phyloP scores from a whole-genome alignment of 176 grass and related monocot genomes.

The Pharus latifolius region DNA sequence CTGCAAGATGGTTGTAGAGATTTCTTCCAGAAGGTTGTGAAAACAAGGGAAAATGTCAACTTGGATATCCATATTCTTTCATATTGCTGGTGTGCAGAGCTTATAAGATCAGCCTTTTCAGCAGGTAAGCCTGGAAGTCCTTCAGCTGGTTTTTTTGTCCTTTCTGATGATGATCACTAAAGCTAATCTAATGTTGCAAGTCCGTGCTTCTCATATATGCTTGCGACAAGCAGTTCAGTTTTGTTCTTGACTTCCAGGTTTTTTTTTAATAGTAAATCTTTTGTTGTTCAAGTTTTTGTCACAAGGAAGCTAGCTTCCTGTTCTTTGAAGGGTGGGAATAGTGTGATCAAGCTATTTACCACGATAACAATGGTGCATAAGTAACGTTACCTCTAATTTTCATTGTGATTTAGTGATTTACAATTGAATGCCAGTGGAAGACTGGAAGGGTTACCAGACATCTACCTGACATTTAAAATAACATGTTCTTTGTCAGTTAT shows the following conservation, averaged over 20 bases:
- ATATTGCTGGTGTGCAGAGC: slow-evolving; percentile 92
- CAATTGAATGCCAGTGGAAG: not conserved
- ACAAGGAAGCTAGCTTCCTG: not conserved
- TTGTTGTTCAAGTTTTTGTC: not conserved
- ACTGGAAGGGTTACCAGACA: too few relatives aligned
- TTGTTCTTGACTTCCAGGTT: not conserved
- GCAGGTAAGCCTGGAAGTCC: slow-evolving; percentile 46
- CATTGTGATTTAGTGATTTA: too few relatives aligned
- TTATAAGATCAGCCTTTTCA: slow-evolving; percentile 85
- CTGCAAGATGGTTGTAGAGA: slow-evolving; percentile 80
- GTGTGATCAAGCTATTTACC: not conserved
- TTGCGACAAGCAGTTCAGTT: not conserved
- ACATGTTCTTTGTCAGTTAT: not conserved
- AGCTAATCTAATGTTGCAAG: not conserved
- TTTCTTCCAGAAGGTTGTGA: slow-evolving; percentile 78
- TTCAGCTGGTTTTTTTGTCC: not conserved
- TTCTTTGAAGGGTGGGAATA: not conserved
- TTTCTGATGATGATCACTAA: not conserved
- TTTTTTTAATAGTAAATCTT: not conserved
- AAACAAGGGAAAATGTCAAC: slow-evolving; percentile 42
- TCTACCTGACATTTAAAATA: not conserved
- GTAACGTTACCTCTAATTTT: too few relatives aligned
- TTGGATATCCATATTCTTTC: slow-evolving; percentile 91
- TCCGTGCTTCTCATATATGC: not conserved
- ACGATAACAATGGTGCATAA: too few relatives aligned